Evolutionary conservation across 495 filamentous ascomycete genomes (phyloP).

Genomic region (Cetradonia linearis): DNA sequence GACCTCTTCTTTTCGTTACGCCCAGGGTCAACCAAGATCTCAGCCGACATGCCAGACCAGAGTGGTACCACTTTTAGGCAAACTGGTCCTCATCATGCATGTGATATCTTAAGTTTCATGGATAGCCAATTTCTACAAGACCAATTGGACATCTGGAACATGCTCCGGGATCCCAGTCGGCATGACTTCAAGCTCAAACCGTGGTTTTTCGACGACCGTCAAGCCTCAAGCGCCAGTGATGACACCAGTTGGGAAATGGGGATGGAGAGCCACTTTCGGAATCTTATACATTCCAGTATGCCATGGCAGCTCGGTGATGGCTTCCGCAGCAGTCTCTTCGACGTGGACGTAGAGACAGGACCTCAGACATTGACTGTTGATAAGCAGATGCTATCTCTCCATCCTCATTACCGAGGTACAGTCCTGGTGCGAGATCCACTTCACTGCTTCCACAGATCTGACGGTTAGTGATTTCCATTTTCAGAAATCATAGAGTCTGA

Average conservation of each 20-base stretch:
- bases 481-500: neutral
- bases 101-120: conserved; percentile 10
- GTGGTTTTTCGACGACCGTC: neutral
- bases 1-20: neutral
- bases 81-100: conserved; percentile 1
- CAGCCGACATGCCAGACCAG: neutral
- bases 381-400: conserved; percentile 9
- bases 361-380: neutral
- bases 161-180: conserved; percentile 5
- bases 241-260: neutral
- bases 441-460: conserved; percentile 5
- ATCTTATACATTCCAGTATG: neutral
- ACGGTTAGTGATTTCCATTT: neutral
- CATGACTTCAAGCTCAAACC: neutral
- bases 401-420: conserved; percentile 1
- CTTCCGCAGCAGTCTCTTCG: conserved; percentile 8
- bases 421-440: conserved; percentile 5
- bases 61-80: neutral
- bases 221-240: neutral
- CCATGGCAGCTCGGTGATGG: conserved; percentile 16
- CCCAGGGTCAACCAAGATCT: neutral
- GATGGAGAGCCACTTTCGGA: conserved; percentile 3
- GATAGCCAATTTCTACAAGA: conserved; percentile 11
- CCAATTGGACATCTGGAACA: conserved; percentile 14
- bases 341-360: conserved; percentile 4